Evolutionary conservation across 1,284 basidiomycete genomes (phyloP), one percentile per base, ranked within the genome.

Genomic region (Porogramme epimiltina): DNA sequence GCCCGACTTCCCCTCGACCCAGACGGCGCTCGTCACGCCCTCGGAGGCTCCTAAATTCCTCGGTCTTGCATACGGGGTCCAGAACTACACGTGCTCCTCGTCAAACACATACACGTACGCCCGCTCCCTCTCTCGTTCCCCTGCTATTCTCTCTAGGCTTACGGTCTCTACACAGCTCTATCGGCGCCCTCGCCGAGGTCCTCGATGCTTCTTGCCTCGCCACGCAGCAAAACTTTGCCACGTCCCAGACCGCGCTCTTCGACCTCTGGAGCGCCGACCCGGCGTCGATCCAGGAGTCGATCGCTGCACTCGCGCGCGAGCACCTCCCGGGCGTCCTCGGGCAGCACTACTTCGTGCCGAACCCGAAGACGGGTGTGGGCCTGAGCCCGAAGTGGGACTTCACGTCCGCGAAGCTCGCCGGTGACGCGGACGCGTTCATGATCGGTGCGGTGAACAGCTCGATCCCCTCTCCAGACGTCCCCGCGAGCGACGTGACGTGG

Each of bases 171-270:
- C 45, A 23, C 47, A 73, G 70, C 28, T 66, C 63, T 49, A 56
- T 70, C 34, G 82, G 82, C n/a, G 82, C 83, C 18, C 66, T 82
- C 25, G 82, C 80, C 1, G 74, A 78, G 52, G 65, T 87, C 4
- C 79, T 82, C 63, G 85, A 89, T 63, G 72, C 78, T 38, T 81
- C 79, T 1, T 86, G 85, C 70, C 58, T 81, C 34, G 71, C 71
- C 56, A 68, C 66, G 42, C 68, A 69, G 6, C 56, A 71, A 16
- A 49, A 65, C 13, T 79, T 79, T 63, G 56, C 69, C 41, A 64
- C 64, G 11, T 65, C 81, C 40, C 72, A 77, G 41, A 71, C 77
- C 53, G 59, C 64, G 31, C 73, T 76, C 2, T 77, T 71, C 64
- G 66, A 62, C 20, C 59, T 70, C 13, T 80, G 75, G 77, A 37